Percentiles rank a stretch among this genome's conserved stretches.
Evolutionary conservation across 2,329 filamentous ascomycete species (phyloP).

Genomic region (Pyrenophora graminea): DNA sequence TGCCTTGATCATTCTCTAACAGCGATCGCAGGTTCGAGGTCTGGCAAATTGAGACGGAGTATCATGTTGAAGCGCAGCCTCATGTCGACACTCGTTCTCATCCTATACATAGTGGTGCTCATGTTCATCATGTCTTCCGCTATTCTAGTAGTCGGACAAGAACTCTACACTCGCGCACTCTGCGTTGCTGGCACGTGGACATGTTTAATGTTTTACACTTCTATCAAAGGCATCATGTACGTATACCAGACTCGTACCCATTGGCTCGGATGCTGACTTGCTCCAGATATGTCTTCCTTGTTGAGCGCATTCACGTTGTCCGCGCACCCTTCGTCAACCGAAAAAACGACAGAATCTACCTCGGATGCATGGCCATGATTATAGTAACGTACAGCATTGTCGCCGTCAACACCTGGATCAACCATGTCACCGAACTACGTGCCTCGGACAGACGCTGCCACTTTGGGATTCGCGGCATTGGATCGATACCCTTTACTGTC

Average conservation of each 20-base stretch:
- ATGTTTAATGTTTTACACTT: slow-evolving; percentile 46
- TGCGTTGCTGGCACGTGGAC: slow-evolving; percentile 43
- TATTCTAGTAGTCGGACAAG: slow-evolving; percentile 36
- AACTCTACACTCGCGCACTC: slow-evolving; percentile 25
- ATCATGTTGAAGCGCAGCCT: slow-evolving; percentile 16
- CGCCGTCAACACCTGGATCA: slow-evolving; percentile 30
- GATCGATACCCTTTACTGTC: slow-evolving; percentile 41
- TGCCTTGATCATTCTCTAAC: background rate
- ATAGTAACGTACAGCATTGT: slow-evolving; percentile 28
- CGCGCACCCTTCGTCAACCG: slow-evolving; percentile 37
- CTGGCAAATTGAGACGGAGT: background rate
- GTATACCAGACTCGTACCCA: background rate
- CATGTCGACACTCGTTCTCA: slow-evolving; percentile 20
- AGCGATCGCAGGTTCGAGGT: slow-evolving; percentile 1
- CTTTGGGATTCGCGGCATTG: slow-evolving; percentile 42
- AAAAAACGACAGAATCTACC: slow-evolving; percentile 41
- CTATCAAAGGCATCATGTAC: slow-evolving; percentile 36
- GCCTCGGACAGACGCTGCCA: slow-evolving; percentile 37
- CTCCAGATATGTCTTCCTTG: slow-evolving; percentile 43
- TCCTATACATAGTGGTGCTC: slow-evolving; percentile 22
- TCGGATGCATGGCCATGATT: slow-evolving; percentile 30
- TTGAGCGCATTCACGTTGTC: slow-evolving; percentile 47
- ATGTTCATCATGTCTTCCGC: slow-evolving; percentile 24
- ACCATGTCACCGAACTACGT: slow-evolving; percentile 37
- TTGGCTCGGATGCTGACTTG: background rate